phyloP scores from a whole-genome alignment of 2,329 filamentous ascomycete genomes.

The Phialocephala subalpina region DNA sequence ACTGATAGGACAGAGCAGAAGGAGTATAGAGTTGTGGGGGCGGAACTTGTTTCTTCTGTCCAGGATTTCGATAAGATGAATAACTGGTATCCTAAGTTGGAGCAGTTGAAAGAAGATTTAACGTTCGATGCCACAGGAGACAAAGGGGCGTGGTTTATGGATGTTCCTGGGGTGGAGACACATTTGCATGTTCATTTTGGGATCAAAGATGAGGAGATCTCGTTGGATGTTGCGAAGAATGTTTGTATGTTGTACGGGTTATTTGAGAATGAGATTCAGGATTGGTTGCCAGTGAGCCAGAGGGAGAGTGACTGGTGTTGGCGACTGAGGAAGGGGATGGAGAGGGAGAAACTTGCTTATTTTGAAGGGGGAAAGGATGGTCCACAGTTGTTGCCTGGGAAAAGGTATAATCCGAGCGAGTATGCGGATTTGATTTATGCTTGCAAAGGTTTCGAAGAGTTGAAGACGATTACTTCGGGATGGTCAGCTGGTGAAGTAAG shows the following conservation, averaged over 20 bases:
- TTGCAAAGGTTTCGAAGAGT: not conserved
- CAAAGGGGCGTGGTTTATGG: constrained; percentile 5
- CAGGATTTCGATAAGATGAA: not conserved
- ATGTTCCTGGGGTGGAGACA: not conserved
- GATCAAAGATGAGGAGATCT: constrained; percentile 1
- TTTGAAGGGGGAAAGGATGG: not conserved
- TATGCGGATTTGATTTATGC: constrained; percentile 13
- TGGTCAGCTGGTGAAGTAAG: not conserved
- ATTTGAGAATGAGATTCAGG: constrained; percentile 18
- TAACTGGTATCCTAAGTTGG: not conserved
- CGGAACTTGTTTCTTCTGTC: constrained; percentile 12
- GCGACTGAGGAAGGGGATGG: constrained; percentile 12
- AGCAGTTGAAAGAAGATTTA: constrained; percentile 12
- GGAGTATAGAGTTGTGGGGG: constrained; percentile 4
- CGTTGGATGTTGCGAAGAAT: constrained; percentile 10
- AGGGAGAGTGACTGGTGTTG: constrained; percentile 12
- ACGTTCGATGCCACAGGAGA: not conserved
- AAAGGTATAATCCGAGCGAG: constrained; percentile 11
- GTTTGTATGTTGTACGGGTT: constrained; percentile 17
- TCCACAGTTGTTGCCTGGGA: not conserved
- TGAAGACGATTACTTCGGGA: not conserved
- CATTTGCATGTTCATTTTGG: constrained; percentile 20
- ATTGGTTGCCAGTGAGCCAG: not conserved
- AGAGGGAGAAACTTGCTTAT: not conserved
- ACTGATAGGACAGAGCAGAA: not conserved